Conservation (phyloP, 2,329 filamentous ascomycete genomes). For the Blumeria hordei region DNA sequence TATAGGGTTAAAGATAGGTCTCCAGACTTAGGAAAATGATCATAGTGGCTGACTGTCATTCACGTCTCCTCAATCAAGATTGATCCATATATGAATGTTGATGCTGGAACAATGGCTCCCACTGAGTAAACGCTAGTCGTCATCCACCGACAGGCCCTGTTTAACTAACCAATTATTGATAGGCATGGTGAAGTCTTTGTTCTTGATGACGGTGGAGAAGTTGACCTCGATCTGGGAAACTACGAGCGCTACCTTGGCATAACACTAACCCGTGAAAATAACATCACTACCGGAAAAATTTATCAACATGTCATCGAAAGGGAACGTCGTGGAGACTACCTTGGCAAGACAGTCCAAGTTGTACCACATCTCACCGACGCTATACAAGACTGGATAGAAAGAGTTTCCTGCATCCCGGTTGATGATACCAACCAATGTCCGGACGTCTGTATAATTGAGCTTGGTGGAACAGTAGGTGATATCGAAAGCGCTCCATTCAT, state of each 20-base stretch:
- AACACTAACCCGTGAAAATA: constrained; percentile 56
- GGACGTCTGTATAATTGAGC: constrained; percentile 73
- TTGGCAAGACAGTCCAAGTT: constrained; percentile 73
- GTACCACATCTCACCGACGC: constrained; percentile 82
- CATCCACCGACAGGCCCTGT: too few species aligned
- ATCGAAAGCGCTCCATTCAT: constrained; percentile 77
- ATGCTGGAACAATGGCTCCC: constrained; percentile 43
- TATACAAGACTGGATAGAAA: constrained; percentile 80
- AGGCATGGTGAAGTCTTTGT: constrained; percentile 83
- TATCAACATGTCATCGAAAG: constrained; percentile 72
- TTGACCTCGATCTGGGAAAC: constrained; percentile 52
- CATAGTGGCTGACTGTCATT: constrained; percentile 13
- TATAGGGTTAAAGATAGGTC: constrained; percentile 49
- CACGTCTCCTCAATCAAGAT: constrained; percentile 44
- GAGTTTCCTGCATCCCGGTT: constrained; percentile 63
- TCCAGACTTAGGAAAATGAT: not conserved
- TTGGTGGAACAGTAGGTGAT: constrained; percentile 50
- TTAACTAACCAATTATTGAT: constrained; percentile 10
- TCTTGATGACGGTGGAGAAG: constrained; percentile 57
- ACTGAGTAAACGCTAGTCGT: constrained; percentile 24
- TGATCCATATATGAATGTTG: constrained; percentile 52
- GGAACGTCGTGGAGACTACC: constrained; percentile 32
- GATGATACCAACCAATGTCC: constrained; percentile 64
- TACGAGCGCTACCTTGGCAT: constrained; percentile 65
- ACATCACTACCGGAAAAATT: constrained; percentile 95